A percentile compares a stretch with the other conserved stretches of the same genome.
Evolutionary conservation across 2,329 filamentous ascomycete genomes (phyloP).

Genomic region (Fusarium floridanum): DNA sequence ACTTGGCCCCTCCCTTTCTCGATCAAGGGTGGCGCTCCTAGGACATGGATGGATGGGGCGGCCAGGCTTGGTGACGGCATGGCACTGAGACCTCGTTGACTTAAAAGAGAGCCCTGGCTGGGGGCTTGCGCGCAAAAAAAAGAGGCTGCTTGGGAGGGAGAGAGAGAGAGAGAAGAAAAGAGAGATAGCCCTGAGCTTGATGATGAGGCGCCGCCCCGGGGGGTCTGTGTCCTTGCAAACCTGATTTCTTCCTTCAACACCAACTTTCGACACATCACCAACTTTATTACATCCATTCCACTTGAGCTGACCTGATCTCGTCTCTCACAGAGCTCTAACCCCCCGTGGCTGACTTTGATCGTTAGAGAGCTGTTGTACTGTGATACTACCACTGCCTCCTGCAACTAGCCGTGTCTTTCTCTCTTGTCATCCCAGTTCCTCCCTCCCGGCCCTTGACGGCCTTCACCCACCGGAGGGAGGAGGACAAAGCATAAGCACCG

Average conservation of each 20-base stretch:
- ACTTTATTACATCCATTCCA: slow-evolving; percentile 7
- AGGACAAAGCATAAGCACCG: background rate
- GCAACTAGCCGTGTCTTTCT: slow-evolving; percentile 8
- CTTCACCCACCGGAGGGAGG: slow-evolving; percentile 5
- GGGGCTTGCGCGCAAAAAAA: background rate
- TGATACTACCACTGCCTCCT: slow-evolving; percentile 17
- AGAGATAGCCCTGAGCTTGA: background rate
- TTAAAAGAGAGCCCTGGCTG: slow-evolving; percentile 16
- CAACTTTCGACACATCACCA: slow-evolving; percentile 11
- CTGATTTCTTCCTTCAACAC: slow-evolving; percentile 6
- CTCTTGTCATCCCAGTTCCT: slow-evolving; percentile 4
- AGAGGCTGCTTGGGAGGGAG: slow-evolving; percentile 1
- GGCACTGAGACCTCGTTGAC: slow-evolving; percentile 29
- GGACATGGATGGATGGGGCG: slow-evolving; percentile 22
- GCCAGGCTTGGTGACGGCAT: slow-evolving; percentile 40
- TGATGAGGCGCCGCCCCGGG: slow-evolving; percentile 33
- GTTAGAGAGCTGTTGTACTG: slow-evolving; percentile 2
- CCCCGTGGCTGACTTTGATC: slow-evolving; percentile 2
- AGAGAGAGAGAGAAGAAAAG: background rate
- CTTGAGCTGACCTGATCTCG: background rate
- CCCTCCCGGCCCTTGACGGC: slow-evolving; percentile 4
- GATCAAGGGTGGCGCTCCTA: slow-evolving; percentile 26
- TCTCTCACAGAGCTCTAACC: slow-evolving; percentile 19
- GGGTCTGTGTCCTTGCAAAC: slow-evolving; percentile 14
- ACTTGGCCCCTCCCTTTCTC: slow-evolving; percentile 23